Base-by-base conservation (phyloP, 306 rosid species). In the Pyrus betulifolia region DNA sequence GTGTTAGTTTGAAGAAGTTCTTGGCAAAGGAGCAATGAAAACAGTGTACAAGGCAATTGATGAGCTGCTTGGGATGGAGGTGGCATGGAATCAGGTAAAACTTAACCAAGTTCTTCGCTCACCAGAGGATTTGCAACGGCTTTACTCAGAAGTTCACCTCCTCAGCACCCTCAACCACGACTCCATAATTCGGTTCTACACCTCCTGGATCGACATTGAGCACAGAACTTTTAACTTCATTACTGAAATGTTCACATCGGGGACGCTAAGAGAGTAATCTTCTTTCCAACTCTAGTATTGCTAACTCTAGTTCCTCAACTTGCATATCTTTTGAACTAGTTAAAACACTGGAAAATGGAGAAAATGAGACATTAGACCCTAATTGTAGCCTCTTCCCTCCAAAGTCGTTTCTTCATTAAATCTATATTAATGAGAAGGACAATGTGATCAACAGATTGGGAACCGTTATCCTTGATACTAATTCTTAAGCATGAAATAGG, bases 11-110 rank as follows among this genome's bases (percentile, higher is more conserved):
- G 87, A 87, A 55, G 93, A 93, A 69, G 89, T 91, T 70, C 88
- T 93, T 62, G 98, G 98, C 51, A 93, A 91, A 84, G 98, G 98
- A 64, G 97, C 98, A 58, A 91, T 84, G 97, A 93, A 93, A 68
- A 89, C 88, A 30, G 98, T 93, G 81, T 93, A 91, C 86, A 88
- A 84, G 87, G 98, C 98, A 74, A 88, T 93, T 67, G 98, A 93
- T 74, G 92, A 84, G 84, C 81, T 86, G 69, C 89, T 89, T 70
- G 98, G 98, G 68, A 83, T 89, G 76, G 98, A 93, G 81, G 97
- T 91, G 70, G 98, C 98, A 22, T 93, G 98, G 98, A 93, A 85
- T 79, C 98, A 89, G 64, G 95, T 91, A 69, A 88, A 76, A 71
- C 89, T 93, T 75, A 89, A 82, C 0, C 89, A 89, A 59, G 95